Base-by-base conservation (phyloP, 441 rosid species). In the Eutrema salsugineum region DNA sequence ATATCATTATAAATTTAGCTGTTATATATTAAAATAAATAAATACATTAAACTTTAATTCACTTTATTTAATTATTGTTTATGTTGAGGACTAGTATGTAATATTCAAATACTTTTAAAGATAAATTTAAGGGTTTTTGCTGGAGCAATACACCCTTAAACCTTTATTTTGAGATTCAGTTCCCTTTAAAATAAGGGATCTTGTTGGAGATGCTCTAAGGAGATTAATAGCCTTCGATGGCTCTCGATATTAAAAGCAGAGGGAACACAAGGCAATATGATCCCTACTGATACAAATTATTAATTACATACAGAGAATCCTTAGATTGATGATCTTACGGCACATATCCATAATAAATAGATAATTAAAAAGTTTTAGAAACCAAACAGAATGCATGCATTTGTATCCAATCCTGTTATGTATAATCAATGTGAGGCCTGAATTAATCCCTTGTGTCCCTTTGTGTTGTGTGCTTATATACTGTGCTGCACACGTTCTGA, bases 351-450 rank as follows among this genome's bases (percentile, higher is more conserved):
- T n/a, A n/a, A 14, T 38, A 38, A 50, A 48, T 24, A 24, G 28
- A 51, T 39, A 50, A 42, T 8, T 12, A n/a, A 9, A 22, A 10
- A 8, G 5, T 22, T 22, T 22, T 28, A 14, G 7, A 39, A 30
- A 19, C 1, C 15, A 0, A 63, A 43, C 39, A 63, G 16, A 46
- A 32, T 72, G 49, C 70, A 55, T 72, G 77, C 50, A 72, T 54
- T 53, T 63, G 24, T 12, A 30, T 15, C 43, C 12, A 51, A 60
- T 39, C 19, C 8, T 40, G 17, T 61, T 40, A 42, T 42, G 33
- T 14, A 7, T 14, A 7, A 53, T 39, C 4, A 39, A 59, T 49
- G 42, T 4, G 74, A 27, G 40, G 49, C 22, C 40, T 70, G 74
- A 50, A 61, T 51, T 61, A 19, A 19, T 16, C 19, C 60, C 43